Percentiles rank a stretch among this genome's conserved stretches.
These are phyloP conservation scores for Aspergillus saccharolyticus DNA, from an alignment of 495 filamentous ascomycete genomes.

Conservation along the genomic window DNA sequence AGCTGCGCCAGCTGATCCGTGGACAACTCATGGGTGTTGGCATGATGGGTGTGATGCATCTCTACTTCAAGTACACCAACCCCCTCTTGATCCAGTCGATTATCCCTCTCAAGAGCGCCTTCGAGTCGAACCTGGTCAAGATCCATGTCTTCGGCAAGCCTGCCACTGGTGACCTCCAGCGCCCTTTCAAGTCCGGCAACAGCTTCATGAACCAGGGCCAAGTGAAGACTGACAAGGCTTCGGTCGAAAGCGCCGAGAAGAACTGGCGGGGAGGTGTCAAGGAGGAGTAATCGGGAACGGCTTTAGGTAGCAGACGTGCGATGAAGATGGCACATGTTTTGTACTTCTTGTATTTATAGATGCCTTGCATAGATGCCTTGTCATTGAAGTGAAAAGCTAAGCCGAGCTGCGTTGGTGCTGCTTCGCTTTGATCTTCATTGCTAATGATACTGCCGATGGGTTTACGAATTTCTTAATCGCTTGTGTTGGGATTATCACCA, in stretches of 20 bases:
- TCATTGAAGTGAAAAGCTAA: background rate
- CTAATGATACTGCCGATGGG: background rate
- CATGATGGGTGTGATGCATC: slow-evolving; percentile 98
- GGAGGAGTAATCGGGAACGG: slow-evolving; percentile 69
- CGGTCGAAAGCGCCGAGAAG: slow-evolving; percentile 81
- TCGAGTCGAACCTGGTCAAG: slow-evolving; percentile 93
- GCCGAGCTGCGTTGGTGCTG: slow-evolving; percentile 1
- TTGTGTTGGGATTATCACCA: too few relatives aligned
- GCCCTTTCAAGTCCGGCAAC: slow-evolving; percentile 83
- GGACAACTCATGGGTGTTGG: slow-evolving; percentile 88
- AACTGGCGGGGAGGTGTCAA: slow-evolving; percentile 81
- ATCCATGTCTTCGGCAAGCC: slow-evolving; percentile 88
- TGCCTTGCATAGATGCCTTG: slow-evolving; percentile 15
- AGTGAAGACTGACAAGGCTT: slow-evolving; percentile 93
- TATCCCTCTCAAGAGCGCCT: slow-evolving; percentile 90
- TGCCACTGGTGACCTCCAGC: slow-evolving; percentile 85
- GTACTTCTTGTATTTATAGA: slow-evolving; percentile 17
- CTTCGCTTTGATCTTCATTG: background rate
- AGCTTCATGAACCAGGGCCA: slow-evolving; percentile 75
- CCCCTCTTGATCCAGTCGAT: slow-evolving; percentile 97
- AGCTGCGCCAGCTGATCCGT: slow-evolving; percentile 78
- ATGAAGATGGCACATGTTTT: background rate
- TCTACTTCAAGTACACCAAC: slow-evolving; percentile 99
- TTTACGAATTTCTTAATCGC: background rate
- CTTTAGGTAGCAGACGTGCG: background rate